Percentiles rank a stretch among this genome's conserved stretches.
Conservation (phyloP, 2,329 filamentous ascomycete species). For the Eutypella sp. region DNA sequence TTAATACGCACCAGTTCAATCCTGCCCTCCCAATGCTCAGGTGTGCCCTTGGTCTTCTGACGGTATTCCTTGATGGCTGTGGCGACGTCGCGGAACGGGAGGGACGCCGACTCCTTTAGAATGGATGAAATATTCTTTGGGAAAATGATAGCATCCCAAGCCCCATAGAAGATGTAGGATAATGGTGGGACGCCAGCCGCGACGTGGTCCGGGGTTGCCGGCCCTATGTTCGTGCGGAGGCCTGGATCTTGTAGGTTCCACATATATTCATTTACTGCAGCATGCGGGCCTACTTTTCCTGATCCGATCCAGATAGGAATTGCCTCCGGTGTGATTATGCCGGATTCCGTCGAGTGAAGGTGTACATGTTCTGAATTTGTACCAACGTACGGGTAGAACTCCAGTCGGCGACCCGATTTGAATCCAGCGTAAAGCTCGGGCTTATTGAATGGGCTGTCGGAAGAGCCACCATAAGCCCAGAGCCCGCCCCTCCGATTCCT, state of each 20-base stretch:
- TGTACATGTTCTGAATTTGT: slow-evolving; percentile 21
- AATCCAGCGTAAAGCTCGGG: slow-evolving; percentile 17
- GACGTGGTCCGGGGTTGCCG: slow-evolving; percentile 45
- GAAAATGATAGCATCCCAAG: slow-evolving; percentile 47
- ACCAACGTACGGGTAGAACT: slow-evolving; percentile 21
- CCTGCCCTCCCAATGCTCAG: slow-evolving; percentile 24
- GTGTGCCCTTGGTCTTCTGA: slow-evolving; percentile 17
- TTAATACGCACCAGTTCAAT: slow-evolving; percentile 22
- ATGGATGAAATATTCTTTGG: slow-evolving; percentile 21
- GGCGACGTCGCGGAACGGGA: slow-evolving; percentile 22
- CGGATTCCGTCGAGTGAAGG: slow-evolving; percentile 17
- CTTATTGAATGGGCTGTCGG: slow-evolving; percentile 1
- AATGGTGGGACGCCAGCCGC: slow-evolving; percentile 43
- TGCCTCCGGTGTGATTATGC: slow-evolving; percentile 24
- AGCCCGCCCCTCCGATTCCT: not conserved
- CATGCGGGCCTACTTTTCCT: slow-evolving; percentile 24
- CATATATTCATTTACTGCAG: slow-evolving; percentile 44
- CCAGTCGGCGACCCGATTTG: slow-evolving; percentile 22
- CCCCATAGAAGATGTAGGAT: slow-evolving; percentile 43
- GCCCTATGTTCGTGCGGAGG: slow-evolving; percentile 35
- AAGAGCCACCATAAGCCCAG: not conserved
- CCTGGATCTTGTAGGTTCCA: slow-evolving; percentile 33
- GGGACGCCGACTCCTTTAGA: slow-evolving; percentile 4
- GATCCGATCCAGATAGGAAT: slow-evolving; percentile 45
- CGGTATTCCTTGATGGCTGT: slow-evolving; percentile 26